phyloP scores from a whole-genome alignment of 2,329 filamentous ascomycete genomes.

The Epichloe uncinata region DNA sequence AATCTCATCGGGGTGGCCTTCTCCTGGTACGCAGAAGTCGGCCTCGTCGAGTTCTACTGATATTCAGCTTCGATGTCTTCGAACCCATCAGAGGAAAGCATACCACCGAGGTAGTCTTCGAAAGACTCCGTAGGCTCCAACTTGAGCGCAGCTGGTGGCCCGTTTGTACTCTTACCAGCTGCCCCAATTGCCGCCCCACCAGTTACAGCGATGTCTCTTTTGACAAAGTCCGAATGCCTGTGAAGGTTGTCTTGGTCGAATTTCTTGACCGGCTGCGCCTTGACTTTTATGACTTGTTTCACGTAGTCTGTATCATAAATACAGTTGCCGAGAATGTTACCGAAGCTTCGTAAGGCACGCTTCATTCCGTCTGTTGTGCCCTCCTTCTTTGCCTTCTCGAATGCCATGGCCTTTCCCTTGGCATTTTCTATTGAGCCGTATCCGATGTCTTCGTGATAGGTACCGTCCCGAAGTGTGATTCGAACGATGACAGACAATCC shows the following conservation, averaged over 20 bases:
- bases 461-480: conserved; percentile 81
- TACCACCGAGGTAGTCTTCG: conserved; percentile 38
- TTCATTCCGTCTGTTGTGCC: conserved; percentile 92
- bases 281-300: conserved; percentile 78
- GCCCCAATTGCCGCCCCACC: conserved; percentile 7
- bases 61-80: conserved; percentile 24
- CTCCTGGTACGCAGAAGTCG: conserved; percentile 57
- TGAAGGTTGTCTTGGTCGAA: conserved; percentile 73
- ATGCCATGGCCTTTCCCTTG: conserved; percentile 87
- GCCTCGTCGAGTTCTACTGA: conserved; percentile 58
- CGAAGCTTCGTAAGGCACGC: conserved; percentile 78
- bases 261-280: conserved; percentile 55
- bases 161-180: background rate
- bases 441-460: conserved; percentile 95
- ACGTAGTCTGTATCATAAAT: conserved; percentile 96
- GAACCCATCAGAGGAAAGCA: conserved; percentile 23
- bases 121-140: conserved; percentile 30
- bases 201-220: conserved; percentile 34
- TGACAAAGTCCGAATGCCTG: conserved; percentile 63
- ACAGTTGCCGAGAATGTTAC: conserved; percentile 95
- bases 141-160: conserved; percentile 12
- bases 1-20: conserved; percentile 68
- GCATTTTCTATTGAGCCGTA: conserved; percentile 96
- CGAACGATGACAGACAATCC: conserved; percentile 84
- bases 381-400: conserved; percentile 98